These are phyloP conservation scores for Fraxinus nigra DNA, from an alignment of 305 asterid genomes.

Conservation along the genomic window DNA sequence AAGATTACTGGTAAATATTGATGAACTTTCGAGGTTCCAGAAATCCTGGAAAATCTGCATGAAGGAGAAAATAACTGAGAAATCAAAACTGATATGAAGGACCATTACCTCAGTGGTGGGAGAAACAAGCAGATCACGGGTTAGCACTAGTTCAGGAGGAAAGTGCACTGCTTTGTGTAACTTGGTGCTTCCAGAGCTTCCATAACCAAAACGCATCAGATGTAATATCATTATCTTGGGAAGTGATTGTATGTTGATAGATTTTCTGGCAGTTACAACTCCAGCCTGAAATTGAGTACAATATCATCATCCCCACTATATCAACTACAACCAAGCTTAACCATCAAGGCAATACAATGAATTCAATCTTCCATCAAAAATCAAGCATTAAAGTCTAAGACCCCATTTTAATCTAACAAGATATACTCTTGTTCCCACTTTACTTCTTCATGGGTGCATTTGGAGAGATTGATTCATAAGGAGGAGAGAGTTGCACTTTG, in stretches of 20 bases:
- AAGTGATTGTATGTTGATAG: conserved; percentile 62
- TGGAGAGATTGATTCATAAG: background rate
- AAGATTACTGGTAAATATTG: background rate
- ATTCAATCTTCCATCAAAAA: background rate
- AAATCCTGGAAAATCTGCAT: background rate
- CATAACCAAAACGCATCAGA: conserved; percentile 78
- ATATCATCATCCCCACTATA: conserved; percentile 4
- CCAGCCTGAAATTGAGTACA: conserved; percentile 47
- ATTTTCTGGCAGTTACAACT: conserved; percentile 74
- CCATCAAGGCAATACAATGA: background rate
- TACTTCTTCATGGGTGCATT: background rate
- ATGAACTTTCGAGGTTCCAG: background rate
- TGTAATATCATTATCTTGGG: conserved; percentile 85
- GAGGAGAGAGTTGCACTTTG: background rate
- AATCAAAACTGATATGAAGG: conserved; percentile 5
- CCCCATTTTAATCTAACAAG: background rate
- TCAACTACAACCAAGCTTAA: background rate
- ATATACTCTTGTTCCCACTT: background rate
- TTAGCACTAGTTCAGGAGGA: conserved; percentile 66
- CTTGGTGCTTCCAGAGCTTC: conserved; percentile 75
- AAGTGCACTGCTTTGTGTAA: conserved; percentile 70
- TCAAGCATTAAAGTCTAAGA: background rate
- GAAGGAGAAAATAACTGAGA: background rate
- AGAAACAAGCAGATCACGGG: conserved; percentile 75
- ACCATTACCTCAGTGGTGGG: conserved; percentile 67